A percentile compares a stretch with the other conserved stretches of the same genome.
Evolutionary conservation across 2,329 filamentous ascomycete genomes (phyloP).

Genomic region (Akanthomyces muscarius): DNA sequence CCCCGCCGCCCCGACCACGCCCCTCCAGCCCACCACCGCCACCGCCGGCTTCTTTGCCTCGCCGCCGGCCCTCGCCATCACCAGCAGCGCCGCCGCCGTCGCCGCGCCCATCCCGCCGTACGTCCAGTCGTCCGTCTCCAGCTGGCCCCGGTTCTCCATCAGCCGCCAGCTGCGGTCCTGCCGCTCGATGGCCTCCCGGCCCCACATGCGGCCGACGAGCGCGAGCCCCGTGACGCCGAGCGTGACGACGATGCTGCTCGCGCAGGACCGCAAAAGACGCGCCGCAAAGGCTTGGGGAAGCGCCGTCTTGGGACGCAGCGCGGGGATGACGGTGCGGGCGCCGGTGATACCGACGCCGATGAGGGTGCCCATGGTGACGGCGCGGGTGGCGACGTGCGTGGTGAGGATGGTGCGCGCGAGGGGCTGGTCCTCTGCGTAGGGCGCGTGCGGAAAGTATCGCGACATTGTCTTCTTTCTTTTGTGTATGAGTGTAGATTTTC

Average conservation of each 20-base stretch:
- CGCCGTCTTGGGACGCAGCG: slow-evolving; percentile 28
- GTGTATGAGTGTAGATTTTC: not conserved
- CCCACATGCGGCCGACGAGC: slow-evolving; percentile 49
- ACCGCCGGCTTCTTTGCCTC: slow-evolving; percentile 16
- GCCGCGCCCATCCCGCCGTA: slow-evolving; percentile 39
- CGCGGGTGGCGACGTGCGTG: slow-evolving; percentile 55
- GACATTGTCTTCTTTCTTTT: slow-evolving; percentile 41
- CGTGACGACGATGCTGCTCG: slow-evolving; percentile 43
- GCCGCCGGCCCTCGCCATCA: slow-evolving; percentile 24
- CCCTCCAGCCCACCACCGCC: slow-evolving; percentile 35
- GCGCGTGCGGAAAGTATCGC: slow-evolving; percentile 49
- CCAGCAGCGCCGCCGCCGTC: slow-evolving; percentile 31
- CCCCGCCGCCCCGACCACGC: slow-evolving; percentile 41
- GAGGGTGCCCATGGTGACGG: slow-evolving; percentile 49
- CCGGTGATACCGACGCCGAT: slow-evolving; percentile 40
- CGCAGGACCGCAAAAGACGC: slow-evolving; percentile 42
- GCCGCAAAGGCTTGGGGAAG: slow-evolving; percentile 24
- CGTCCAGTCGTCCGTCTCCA: slow-evolving; percentile 54
- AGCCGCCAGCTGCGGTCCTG: slow-evolving; percentile 60
- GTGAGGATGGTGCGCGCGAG: slow-evolving; percentile 51
- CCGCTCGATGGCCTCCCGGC: slow-evolving; percentile 59
- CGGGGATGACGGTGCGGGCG: slow-evolving; percentile 29
- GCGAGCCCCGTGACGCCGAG: slow-evolving; percentile 41
- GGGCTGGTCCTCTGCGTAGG: slow-evolving; percentile 62
- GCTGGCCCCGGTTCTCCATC: slow-evolving; percentile 53